Base-by-base conservation (phyloP, 1,284 basidiomycete genomes). In the Amylostereum areolatum region DNA sequence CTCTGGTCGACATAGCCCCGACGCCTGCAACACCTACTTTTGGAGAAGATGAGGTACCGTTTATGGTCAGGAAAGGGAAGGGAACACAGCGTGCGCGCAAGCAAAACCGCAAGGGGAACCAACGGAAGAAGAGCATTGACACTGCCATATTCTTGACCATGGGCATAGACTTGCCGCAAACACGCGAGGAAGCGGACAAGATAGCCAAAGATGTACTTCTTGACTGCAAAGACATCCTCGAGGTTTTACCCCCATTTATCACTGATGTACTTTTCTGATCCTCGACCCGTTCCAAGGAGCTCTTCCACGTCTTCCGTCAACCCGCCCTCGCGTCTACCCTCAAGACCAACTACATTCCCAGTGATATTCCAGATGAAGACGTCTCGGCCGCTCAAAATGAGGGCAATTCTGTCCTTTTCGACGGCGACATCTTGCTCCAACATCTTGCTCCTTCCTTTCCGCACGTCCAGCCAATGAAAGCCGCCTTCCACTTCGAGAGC, bases 401-500 rank as follows among this genome's bases (percentile, higher is more conserved):
- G 11, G 8, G 31, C 28, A 1, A 28, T 29, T 10, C n/a, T 36
- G 10, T 27, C 36, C n/a, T 39, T 39, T 5, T 11, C 18, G 42
- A 30, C n/a, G 29, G 24, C 29, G 29, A n/a, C 9, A 50, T 34
- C 46, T 45, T 4, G 52, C 63, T 1, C 56, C 64, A 0, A 66
- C 66, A 1, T 18, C 1, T 18, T 18, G 18, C 18, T 1, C 18
- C 18, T 18, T 18, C 18, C 18, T 77, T 67, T 51, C 73, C 76
- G 0, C 63, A 64, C 10, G 66, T 78, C 0, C 76, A 75, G 45
- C 73, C 77, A 0, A 67, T 80, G 65, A 78, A 72, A 46, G 66
- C 71, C 5, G 70, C 73, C 0, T 58, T 79, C 0, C 73, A 77
- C 55, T 75, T 77, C 51, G 74, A 78, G 27, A 77, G 68, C 42